Conservation (phyloP, 371 early-diverging fungal genomes). For the Furculomyces boomerangus region DNA sequence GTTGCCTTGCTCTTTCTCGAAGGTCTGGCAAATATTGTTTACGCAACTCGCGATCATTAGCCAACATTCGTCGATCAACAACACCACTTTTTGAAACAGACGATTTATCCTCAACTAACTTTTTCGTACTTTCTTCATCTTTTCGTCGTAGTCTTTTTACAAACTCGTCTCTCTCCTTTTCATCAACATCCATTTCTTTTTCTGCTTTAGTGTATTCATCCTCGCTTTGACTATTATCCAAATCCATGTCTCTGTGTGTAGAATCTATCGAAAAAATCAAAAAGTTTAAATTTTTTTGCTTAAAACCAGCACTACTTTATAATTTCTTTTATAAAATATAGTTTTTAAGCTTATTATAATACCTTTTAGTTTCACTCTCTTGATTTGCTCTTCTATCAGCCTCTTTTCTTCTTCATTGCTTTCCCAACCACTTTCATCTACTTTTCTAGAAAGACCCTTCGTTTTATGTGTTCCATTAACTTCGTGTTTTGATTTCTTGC, state of each 20-base stretch:
- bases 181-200: conserved; percentile 33
- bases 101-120: conserved; percentile 45
- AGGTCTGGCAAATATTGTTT: conserved; percentile 40
- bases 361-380: conserved; percentile 11
- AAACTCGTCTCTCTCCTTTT: conserved; percentile 75
- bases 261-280: neutral
- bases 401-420: conserved; percentile 32
- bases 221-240: conserved; percentile 27
- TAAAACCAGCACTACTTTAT: conserved; percentile 4
- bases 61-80: conserved; percentile 48
- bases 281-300: neutral
- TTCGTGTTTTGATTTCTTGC: conserved; percentile 10
- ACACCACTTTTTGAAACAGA: conserved; percentile 54
- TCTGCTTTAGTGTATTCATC: conserved; percentile 29
- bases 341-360: too few species aligned
- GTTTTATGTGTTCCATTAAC: conserved; percentile 6
- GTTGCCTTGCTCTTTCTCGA: conserved; percentile 70
- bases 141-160: conserved; percentile 60
- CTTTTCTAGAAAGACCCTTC: conserved; percentile 29
- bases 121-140: conserved; percentile 68
- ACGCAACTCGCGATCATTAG: conserved; percentile 54
- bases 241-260: neutral
- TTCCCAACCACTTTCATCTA: conserved; percentile 29
- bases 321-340: too few species aligned
- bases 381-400: conserved; percentile 20